Evolutionary conservation across 352 stramenopile genomes (phyloP).

Genomic region (Globisporangium cystogenes): DNA sequence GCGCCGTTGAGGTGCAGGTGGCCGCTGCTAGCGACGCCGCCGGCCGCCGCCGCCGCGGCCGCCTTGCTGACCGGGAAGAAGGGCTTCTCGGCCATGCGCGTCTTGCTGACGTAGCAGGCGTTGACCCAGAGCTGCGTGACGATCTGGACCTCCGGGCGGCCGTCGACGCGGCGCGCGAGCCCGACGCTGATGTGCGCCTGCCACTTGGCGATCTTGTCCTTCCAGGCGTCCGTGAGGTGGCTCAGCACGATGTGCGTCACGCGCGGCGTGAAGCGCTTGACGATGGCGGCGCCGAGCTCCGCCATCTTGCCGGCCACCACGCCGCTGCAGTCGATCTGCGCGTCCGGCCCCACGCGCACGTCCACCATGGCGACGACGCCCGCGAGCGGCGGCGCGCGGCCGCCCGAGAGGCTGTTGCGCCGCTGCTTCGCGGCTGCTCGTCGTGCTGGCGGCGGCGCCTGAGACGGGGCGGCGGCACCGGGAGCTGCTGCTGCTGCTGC

Average conservation of each 20-base stretch:
- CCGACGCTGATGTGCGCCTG: slow-evolving; percentile 25
- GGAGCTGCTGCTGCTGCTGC: too few relatives aligned
- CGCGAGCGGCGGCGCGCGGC: slow-evolving; percentile 15
- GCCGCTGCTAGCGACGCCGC: not conserved
- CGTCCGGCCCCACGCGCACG: slow-evolving; percentile 57
- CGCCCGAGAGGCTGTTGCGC: slow-evolving; percentile 11
- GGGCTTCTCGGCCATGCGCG: slow-evolving; percentile 53
- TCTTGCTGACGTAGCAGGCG: slow-evolving; percentile 68
- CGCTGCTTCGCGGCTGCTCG: slow-evolving; percentile 1
- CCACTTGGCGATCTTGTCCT: slow-evolving; percentile 70
- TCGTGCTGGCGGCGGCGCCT: too few relatives aligned
- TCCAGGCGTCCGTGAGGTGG: slow-evolving; percentile 57
- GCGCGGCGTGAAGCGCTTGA: slow-evolving; percentile 57
- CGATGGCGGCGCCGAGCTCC: slow-evolving; percentile 57
- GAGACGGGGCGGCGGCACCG: too few relatives aligned
- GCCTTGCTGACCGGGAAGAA: slow-evolving; percentile 72
- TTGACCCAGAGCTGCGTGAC: slow-evolving; percentile 86
- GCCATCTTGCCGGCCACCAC: slow-evolving; percentile 62
- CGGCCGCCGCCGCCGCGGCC: not conserved
- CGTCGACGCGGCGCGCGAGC: slow-evolving; percentile 17
- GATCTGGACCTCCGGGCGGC: slow-evolving; percentile 46
- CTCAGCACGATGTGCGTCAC: slow-evolving; percentile 79
- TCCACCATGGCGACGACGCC: slow-evolving; percentile 73
- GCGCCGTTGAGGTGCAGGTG: slow-evolving; percentile 16
- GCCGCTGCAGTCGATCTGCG: slow-evolving; percentile 76